Evolutionary conservation across 148 eudicot species (phyloP).

Genomic region (Diospyros kaki): DNA sequence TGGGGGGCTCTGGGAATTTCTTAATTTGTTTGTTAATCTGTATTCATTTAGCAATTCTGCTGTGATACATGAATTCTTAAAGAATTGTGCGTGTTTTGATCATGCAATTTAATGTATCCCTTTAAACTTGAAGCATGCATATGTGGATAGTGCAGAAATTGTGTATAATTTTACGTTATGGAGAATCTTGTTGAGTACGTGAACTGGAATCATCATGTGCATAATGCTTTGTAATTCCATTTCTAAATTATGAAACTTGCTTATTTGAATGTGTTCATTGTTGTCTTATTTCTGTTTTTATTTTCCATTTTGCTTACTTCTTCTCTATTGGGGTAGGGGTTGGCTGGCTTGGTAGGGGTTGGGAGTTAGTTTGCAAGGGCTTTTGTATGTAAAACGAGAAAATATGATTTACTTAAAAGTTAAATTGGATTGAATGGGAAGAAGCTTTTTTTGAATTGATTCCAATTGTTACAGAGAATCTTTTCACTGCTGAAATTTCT

Average conservation of each 20-base stretch:
- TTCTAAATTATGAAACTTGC: too few relatives aligned
- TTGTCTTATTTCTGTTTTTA: too few relatives aligned
- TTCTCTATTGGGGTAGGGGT: background rate
- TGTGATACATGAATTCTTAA: background rate
- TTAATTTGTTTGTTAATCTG: background rate
- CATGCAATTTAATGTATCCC: too few relatives aligned
- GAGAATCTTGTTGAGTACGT: too few relatives aligned
- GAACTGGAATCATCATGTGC: too few relatives aligned
- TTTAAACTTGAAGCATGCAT: too few relatives aligned
- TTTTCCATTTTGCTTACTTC: background rate
- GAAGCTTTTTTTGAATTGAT: background rate
- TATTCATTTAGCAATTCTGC: background rate
- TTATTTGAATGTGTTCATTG: too few relatives aligned
- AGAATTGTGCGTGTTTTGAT: background rate
- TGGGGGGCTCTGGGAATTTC: background rate
- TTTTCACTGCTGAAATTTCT: conserved; percentile 46
- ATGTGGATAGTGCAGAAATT: too few relatives aligned
- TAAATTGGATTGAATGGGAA: background rate
- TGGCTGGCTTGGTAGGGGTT: background rate
- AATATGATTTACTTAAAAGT: too few relatives aligned
- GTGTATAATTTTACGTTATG: too few relatives aligned
- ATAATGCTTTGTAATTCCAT: too few relatives aligned
- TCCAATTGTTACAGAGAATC: conserved; percentile 41
- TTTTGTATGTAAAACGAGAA: background rate
- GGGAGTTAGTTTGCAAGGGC: background rate